Percentiles rank a stretch among this genome's conserved stretches.
Evolutionary conservation across 2,329 filamentous ascomycete genomes (phyloP).

Genomic region (Neopestalotiopsis sp.): DNA sequence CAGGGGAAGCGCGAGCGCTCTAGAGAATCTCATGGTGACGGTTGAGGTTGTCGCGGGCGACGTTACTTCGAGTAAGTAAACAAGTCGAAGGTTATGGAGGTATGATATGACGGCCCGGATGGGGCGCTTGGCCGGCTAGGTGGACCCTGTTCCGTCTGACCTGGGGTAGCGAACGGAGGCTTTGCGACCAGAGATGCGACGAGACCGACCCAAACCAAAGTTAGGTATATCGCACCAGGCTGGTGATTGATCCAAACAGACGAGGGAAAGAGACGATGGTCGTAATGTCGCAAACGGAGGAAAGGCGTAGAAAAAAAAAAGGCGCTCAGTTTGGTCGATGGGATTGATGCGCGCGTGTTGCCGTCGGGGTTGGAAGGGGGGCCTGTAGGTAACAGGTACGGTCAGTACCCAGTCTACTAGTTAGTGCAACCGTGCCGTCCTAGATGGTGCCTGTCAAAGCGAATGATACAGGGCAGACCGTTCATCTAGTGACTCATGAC

Average conservation of each 20-base stretch:
- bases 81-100: background rate
- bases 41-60: slow-evolving; percentile 1
- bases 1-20: background rate
- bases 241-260: background rate
- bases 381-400: too few relatives aligned
- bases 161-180: background rate
- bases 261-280: background rate
- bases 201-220: background rate
- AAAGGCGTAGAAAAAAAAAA: background rate
- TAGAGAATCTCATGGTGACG: slow-evolving; percentile 13
- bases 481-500: background rate
- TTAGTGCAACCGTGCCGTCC: background rate
- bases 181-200: background rate
- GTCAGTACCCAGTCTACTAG: too few relatives aligned
- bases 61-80: background rate
- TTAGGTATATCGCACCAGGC: background rate
- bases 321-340: background rate
- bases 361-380: background rate
- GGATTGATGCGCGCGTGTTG: background rate
- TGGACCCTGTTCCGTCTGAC: background rate
- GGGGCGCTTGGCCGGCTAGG: background rate
- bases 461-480: background rate
- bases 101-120: background rate
- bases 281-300: background rate
- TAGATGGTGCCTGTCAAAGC: background rate